Percentiles rank a stretch among this genome's conserved stretches.
These are phyloP conservation scores for Carallia brachiata DNA, from an alignment of 345 rosid genomes.

Conservation along the genomic window DNA sequence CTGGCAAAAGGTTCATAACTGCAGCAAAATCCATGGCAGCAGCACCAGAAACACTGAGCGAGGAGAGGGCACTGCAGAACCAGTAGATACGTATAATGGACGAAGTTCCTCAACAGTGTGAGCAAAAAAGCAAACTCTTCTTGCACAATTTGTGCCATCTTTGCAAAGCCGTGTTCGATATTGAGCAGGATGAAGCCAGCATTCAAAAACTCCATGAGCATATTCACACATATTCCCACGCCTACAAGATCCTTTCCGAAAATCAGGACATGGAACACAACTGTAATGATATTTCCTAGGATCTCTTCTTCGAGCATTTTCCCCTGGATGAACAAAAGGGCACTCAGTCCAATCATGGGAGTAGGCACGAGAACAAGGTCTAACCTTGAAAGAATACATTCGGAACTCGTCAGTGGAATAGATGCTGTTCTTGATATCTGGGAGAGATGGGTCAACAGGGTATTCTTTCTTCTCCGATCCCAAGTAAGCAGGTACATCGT, in stretches of 20 bases:
- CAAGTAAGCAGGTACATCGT: constrained; percentile 27
- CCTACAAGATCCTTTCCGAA: constrained; percentile 88
- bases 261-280: constrained; percentile 96
- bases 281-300: constrained; percentile 96
- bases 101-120: constrained; percentile 88
- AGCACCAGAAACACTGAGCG: constrained; percentile 23
- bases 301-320: constrained; percentile 95
- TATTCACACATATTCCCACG: constrained; percentile 96
- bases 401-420: constrained; percentile 91
- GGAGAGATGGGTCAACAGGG: constrained; percentile 89
- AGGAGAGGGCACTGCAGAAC: constrained; percentile 80
- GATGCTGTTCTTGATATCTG: constrained; percentile 92
- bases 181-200: constrained; percentile 99
- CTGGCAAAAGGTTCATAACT: constrained; percentile 24
- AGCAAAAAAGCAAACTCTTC: constrained; percentile 95
- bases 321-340: constrained; percentile 97
- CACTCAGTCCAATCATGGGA: constrained; percentile 99
- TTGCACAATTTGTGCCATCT: constrained; percentile 79
- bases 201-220: constrained; percentile 97
- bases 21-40: constrained; percentile 29
- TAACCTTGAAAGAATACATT: constrained; percentile 91
- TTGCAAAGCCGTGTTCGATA: constrained; percentile 89
- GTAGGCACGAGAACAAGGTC: constrained; percentile 95
- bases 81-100: constrained; percentile 82
- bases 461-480: constrained; percentile 77